These are phyloP conservation scores for Fusarium aywerte DNA, from an alignment of 2,329 filamentous ascomycete species.

Conservation along the genomic window DNA sequence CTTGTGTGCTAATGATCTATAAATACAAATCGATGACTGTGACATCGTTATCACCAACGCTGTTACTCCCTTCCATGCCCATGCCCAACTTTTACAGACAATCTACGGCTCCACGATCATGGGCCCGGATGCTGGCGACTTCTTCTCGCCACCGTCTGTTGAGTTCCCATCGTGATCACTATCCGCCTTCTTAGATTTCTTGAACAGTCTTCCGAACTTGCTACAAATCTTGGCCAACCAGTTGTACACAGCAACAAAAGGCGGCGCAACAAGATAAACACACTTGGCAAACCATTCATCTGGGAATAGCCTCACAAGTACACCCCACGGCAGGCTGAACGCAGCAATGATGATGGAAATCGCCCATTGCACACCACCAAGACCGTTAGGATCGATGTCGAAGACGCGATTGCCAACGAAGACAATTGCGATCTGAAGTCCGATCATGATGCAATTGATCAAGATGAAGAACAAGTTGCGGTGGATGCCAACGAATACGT, in stretches of 20 bases:
- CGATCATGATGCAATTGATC: conserved; percentile 89
- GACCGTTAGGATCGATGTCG: conserved; percentile 68
- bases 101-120: conserved; percentile 11
- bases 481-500: conserved; percentile 89
- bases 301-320: conserved; percentile 11
- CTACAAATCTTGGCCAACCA: background rate
- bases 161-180: background rate
- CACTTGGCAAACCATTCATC: conserved; percentile 24
- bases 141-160: background rate
- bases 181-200: background rate
- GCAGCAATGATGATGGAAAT: conserved; percentile 73
- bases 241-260: conserved; percentile 8
- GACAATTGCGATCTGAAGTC: conserved; percentile 88
- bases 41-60: background rate
- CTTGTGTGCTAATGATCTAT: background rate
- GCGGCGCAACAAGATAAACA: conserved; percentile 8
- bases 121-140: background rate
- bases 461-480: conserved; percentile 89
- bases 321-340: conserved; percentile 19
- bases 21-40: background rate
- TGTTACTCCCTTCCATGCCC: background rate
- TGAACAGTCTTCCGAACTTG: background rate
- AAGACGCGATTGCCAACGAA: conserved; percentile 87
- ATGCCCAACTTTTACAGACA: background rate
- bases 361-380: conserved; percentile 84